Conservation (phyloP, 169 alveolate species). For the Cryptosporidium sp. region DNA sequence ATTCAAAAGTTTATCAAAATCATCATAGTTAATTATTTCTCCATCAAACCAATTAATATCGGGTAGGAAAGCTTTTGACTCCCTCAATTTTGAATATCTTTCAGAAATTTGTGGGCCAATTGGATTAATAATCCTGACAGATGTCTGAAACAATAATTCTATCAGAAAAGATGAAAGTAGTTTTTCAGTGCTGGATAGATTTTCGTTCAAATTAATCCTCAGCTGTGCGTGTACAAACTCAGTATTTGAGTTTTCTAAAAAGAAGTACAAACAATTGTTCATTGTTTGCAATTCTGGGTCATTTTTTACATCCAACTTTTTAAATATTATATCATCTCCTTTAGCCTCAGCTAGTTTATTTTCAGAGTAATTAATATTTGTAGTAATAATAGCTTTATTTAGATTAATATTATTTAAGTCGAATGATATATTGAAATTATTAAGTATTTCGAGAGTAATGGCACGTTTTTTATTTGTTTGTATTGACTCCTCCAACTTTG, state of each 20-base stretch:
- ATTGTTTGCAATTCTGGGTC: background rate
- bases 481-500: conserved; percentile 22
- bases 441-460: background rate
- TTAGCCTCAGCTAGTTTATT: background rate
- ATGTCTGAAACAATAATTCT: conserved; percentile 56
- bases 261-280: conserved; percentile 34
- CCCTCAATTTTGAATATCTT: conserved; percentile 6
- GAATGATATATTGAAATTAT: background rate
- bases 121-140: conserved; percentile 25
- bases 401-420: conserved; percentile 13
- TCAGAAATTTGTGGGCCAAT: background rate
- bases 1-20: conserved; percentile 35
- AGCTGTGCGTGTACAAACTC: conserved; percentile 48
- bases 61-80: conserved; percentile 27
- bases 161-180: conserved; percentile 41
- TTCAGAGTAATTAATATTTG: conserved; percentile 14
- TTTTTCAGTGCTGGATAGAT: conserved; percentile 3
- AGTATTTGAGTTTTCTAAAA: conserved; percentile 28
- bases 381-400: conserved; percentile 18
- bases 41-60: conserved; percentile 24
- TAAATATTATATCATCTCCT: conserved; percentile 17
- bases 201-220: conserved; percentile 21
- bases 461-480: conserved; percentile 16
- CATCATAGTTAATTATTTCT: conserved; percentile 30
- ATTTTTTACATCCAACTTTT: background rate